Conservation (phyloP, 2,329 filamentous ascomycete genomes). For the Fusarium sp. region DNA sequence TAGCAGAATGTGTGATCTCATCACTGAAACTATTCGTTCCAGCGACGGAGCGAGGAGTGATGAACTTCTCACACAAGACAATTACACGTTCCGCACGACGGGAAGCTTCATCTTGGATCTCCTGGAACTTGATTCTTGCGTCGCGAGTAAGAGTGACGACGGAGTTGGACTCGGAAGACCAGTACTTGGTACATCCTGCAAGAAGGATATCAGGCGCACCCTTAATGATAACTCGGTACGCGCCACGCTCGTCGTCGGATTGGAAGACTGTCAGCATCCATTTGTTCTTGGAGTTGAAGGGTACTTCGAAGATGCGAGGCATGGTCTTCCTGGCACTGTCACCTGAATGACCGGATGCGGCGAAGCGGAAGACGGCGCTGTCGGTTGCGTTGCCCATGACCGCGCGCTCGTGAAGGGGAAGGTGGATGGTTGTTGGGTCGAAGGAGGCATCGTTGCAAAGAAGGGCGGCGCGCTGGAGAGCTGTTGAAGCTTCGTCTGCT, state of each 20-base stretch:
- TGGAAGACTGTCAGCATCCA: constrained; percentile 58
- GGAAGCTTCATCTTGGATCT: constrained; percentile 55
- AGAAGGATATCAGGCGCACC: constrained; percentile 65
- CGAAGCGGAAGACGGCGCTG: constrained; percentile 55
- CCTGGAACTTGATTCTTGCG: constrained; percentile 49
- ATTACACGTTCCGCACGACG: constrained; percentile 58
- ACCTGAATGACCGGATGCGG: constrained; percentile 41
- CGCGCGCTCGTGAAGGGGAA: constrained; percentile 50
- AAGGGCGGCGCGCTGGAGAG: constrained; percentile 25
- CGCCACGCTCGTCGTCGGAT: constrained; percentile 37
- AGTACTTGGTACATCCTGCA: constrained; percentile 51
- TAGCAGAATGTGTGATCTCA: constrained; percentile 56
- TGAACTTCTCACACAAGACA: constrained; percentile 54
- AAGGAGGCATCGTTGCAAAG: constrained; percentile 59
- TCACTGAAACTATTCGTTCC: constrained; percentile 62
- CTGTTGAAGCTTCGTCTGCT: neutral
- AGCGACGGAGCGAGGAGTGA: constrained; percentile 41
- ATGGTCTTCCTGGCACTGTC: constrained; percentile 35
- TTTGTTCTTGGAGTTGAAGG: constrained; percentile 64
- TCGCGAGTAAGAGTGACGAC: constrained; percentile 51
- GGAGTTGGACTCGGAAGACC: constrained; percentile 47
- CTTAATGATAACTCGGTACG: constrained; percentile 61
- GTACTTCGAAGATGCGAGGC: constrained; percentile 54
- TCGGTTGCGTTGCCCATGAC: constrained; percentile 59
- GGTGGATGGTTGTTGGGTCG: constrained; percentile 51